Conservation (phyloP, 768 basidiomycete genomes). For the Mycena haematopus region DNA sequence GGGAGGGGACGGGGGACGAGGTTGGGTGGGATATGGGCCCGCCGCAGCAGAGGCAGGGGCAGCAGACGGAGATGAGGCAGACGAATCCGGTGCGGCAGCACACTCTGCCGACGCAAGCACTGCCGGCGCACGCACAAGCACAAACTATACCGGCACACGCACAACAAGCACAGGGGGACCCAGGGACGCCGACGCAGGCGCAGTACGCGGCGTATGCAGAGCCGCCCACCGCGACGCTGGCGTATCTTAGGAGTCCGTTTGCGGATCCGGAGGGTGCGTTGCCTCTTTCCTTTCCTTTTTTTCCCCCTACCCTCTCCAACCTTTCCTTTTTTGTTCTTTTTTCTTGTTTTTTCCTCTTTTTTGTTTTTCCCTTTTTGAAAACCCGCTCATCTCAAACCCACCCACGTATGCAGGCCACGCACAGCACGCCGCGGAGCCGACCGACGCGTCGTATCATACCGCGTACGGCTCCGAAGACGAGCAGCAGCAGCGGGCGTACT, state of each 20-base stretch:
- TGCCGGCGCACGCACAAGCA: background rate
- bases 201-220: constrained; percentile 23
- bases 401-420: background rate
- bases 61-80: background rate
- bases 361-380: background rate
- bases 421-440: constrained; percentile 26
- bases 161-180: background rate
- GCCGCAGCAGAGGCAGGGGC: background rate
- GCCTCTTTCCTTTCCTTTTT: background rate
- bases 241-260: constrained; percentile 23
- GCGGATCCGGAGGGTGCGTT: constrained; percentile 16
- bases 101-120: background rate
- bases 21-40: constrained; percentile 42
- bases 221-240: constrained; percentile 13
- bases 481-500: too few relatives aligned
- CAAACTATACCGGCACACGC: background rate
- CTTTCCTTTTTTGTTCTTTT: background rate
- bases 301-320: too few relatives aligned
- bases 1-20: constrained; percentile 39
- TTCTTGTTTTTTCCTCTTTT: too few relatives aligned
- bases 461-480: constrained; percentile 18
- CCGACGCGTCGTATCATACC: constrained; percentile 29
- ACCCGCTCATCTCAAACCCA: too few relatives aligned
- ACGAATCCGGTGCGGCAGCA: too few relatives aligned
- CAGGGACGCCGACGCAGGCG: constrained; percentile 30